Evolutionary conservation across 2,329 filamentous ascomycete species (phyloP).

Genomic region (Cladosporium sp.): DNA sequence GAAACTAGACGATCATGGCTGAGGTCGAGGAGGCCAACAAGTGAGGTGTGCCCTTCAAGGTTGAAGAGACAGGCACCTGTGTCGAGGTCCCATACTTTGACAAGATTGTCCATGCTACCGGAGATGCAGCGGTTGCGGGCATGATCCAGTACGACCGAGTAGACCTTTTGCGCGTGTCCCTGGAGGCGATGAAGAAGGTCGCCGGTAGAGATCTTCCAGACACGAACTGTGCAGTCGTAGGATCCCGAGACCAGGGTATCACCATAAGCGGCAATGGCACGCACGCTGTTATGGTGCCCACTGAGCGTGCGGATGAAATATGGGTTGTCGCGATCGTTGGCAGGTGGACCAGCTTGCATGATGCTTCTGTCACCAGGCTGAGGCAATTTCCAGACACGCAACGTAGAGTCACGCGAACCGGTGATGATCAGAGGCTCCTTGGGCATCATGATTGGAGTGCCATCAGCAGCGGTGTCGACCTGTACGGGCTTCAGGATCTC

Average conservation of each 20-base stretch:
- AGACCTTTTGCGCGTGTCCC: conserved; percentile 90
- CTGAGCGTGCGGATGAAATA: conserved; percentile 88
- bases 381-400: conserved; percentile 92
- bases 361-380: conserved; percentile 74
- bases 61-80: conserved; percentile 84
- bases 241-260: conserved; percentile 97
- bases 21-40: conserved; percentile 89
- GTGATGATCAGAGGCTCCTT: conserved; percentile 96
- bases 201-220: conserved; percentile 97
- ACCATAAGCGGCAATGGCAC: conserved; percentile 90
- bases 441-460: conserved; percentile 81
- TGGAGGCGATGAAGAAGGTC: conserved; percentile 80
- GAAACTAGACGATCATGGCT: conserved; percentile 89
- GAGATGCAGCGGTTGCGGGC: conserved; percentile 93
- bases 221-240: conserved; percentile 91
- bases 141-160: conserved; percentile 92
- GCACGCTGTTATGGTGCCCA: conserved; percentile 90
- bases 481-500: conserved; percentile 89
- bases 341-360: conserved; percentile 74
- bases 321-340: conserved; percentile 77
- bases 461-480: conserved; percentile 69
- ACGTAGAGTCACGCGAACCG: conserved; percentile 88
- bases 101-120: conserved; percentile 95
- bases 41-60: conserved; percentile 85
- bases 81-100: conserved; percentile 95